Evolutionary conservation across 805 yeast species (phyloP).

Genomic region (Cyberlindnera sargentensis): DNA sequence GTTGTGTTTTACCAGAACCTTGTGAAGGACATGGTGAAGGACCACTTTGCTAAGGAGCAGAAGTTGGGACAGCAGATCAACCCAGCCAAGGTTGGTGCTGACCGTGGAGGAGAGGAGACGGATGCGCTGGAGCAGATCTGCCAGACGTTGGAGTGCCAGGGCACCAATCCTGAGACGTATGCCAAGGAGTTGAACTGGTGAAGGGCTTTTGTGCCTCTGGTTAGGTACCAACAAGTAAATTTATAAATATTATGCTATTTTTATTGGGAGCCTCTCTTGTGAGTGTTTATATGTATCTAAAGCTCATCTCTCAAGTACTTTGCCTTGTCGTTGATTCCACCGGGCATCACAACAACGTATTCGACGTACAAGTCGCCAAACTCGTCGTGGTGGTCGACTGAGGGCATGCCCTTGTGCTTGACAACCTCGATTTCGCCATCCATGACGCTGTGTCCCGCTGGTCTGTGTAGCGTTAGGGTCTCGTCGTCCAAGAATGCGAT

Average conservation of each 20-base stretch:
- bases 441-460: slow-evolving; percentile 42
- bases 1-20: slow-evolving; percentile 50
- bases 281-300: slow-evolving; percentile 2
- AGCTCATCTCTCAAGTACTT: slow-evolving; percentile 20
- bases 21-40: slow-evolving; percentile 51
- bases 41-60: slow-evolving; percentile 41
- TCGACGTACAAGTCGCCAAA: slow-evolving; percentile 48
- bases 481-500: slow-evolving; percentile 64
- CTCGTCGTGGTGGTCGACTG: slow-evolving; percentile 34
- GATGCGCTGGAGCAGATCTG: slow-evolving; percentile 46
- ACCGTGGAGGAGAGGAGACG: slow-evolving; percentile 33
- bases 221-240: background rate
- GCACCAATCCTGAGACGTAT: slow-evolving; percentile 31
- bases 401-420: slow-evolving; percentile 84
- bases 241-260: no score
- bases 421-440: slow-evolving; percentile 70
- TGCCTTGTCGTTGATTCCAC: slow-evolving; percentile 22
- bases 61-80: slow-evolving; percentile 39
- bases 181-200: slow-evolving; percentile 22
- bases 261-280: no score
- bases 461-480: slow-evolving; percentile 37
- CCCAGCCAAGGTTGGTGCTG: slow-evolving; percentile 40
- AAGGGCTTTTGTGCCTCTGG: background rate
- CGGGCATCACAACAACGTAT: slow-evolving; percentile 40
- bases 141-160: slow-evolving; percentile 43